phyloP scores from a whole-genome alignment of 2,329 filamentous ascomycete species.

The Sclerotinia minor region DNA sequence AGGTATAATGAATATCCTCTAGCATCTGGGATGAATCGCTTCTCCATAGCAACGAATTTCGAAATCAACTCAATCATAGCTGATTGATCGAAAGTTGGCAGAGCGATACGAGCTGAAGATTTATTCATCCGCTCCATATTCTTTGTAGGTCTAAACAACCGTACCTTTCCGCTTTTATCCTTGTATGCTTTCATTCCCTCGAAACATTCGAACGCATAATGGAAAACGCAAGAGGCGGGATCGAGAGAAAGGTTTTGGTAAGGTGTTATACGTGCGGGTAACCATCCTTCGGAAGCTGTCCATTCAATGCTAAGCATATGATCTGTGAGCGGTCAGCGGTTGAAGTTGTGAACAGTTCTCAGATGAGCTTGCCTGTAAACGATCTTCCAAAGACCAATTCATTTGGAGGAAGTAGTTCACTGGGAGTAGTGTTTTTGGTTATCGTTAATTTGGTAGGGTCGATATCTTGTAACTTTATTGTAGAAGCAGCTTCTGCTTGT shows the following conservation, averaged over 20 bases:
- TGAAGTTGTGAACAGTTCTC: not conserved
- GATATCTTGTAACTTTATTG: conserved; percentile 60
- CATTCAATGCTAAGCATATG: conserved; percentile 97
- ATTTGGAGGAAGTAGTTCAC: conserved; percentile 69
- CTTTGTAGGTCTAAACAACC: conserved; percentile 90
- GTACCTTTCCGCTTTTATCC: conserved; percentile 72
- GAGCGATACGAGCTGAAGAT: conserved; percentile 84
- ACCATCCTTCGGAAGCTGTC: conserved; percentile 75
- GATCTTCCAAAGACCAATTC: conserved; percentile 86
- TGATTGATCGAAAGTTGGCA: conserved; percentile 78
- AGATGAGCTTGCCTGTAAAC: conserved; percentile 71
- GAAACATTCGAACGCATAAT: conserved; percentile 98
- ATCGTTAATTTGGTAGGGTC: conserved; percentile 76
- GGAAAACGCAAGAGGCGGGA: conserved; percentile 94
- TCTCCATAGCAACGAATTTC: conserved; percentile 75
- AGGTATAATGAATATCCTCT: conserved; percentile 94
- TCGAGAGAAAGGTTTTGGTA: conserved; percentile 98
- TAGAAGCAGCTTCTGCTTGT: conserved; percentile 41
- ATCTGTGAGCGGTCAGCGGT: conserved; percentile 55
- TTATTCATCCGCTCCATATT: conserved; percentile 97
- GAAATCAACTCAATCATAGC: conserved; percentile 79
- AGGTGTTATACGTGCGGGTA: conserved; percentile 77
- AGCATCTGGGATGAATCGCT: conserved; percentile 83
- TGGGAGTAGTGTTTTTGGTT: conserved; percentile 73
- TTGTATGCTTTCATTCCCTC: conserved; percentile 99